Percentiles rank a stretch among this genome's conserved stretches.
Conservation (phyloP, 805 yeast species). For the Ascoidea tarda region DNA sequence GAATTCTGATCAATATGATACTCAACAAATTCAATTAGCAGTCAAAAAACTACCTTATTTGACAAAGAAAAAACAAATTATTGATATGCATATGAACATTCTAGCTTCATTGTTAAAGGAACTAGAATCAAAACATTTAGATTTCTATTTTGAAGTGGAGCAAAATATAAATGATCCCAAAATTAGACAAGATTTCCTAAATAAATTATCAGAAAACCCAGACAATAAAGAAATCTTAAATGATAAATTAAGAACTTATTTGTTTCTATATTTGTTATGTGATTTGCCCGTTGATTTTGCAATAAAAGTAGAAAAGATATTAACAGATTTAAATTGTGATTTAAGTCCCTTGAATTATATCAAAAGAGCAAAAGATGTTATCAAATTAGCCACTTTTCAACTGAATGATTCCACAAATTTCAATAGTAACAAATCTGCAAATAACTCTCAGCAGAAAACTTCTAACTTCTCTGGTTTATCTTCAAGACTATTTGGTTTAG, state of each 20-base stretch:
- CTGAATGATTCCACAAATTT: slow-evolving; percentile 21
- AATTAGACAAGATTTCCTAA: slow-evolving; percentile 42
- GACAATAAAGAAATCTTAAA: slow-evolving; percentile 37
- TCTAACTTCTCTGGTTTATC: slow-evolving; percentile 51
- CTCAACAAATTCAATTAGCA: slow-evolving; percentile 66
- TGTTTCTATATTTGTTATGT: slow-evolving; percentile 53
- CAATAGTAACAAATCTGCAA: slow-evolving; percentile 16
- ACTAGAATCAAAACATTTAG: slow-evolving; percentile 75
- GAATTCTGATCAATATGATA: slow-evolving; percentile 28
- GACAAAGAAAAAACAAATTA: slow-evolving; percentile 72
- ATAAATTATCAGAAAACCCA: slow-evolving; percentile 35
- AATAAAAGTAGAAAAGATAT: slow-evolving; percentile 47
- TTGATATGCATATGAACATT: slow-evolving; percentile 96
- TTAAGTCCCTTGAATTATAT: slow-evolving; percentile 57
- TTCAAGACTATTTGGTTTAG: slow-evolving; percentile 62
- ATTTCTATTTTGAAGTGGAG: slow-evolving; percentile 87
- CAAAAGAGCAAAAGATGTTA: slow-evolving; percentile 66
- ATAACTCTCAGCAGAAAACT: slow-evolving; percentile 13
- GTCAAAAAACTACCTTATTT: slow-evolving; percentile 87
- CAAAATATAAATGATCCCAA: slow-evolving; percentile 57
- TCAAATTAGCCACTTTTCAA: slow-evolving; percentile 34
- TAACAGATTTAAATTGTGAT: slow-evolving; percentile 45
- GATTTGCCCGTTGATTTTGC: slow-evolving; percentile 34
- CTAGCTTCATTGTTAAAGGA: slow-evolving; percentile 73
- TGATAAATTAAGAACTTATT: slow-evolving; percentile 82